Conservation (phyloP, 2,329 filamentous ascomycete species). For the Phialophora tarda region DNA sequence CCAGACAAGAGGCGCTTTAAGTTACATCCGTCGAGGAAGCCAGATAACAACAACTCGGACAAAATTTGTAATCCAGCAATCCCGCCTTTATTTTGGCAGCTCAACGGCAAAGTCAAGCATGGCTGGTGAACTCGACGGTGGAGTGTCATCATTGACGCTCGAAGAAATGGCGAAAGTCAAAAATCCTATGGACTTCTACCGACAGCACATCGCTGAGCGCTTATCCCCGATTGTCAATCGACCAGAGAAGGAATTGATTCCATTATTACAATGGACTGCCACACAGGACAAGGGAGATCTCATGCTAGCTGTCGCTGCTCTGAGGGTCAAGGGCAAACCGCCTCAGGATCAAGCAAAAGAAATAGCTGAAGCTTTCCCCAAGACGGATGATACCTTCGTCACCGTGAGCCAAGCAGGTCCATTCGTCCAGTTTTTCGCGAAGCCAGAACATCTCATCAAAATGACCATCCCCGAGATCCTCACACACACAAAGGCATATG, state of each 20-base stretch:
- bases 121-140: slow-evolving; percentile 25
- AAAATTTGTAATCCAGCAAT: neutral
- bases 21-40: neutral
- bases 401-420: slow-evolving; percentile 54
- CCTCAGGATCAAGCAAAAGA: slow-evolving; percentile 62
- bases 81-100: slow-evolving; percentile 11
- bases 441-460: slow-evolving; percentile 60
- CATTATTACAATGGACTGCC: slow-evolving; percentile 52
- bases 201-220: slow-evolving; percentile 53
- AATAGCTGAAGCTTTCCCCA: slow-evolving; percentile 61
- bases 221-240: slow-evolving; percentile 48
- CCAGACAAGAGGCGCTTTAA: neutral
- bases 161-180: slow-evolving; percentile 42
- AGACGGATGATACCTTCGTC: slow-evolving; percentile 58
- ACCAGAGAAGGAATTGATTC: slow-evolving; percentile 49
- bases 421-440: slow-evolving; percentile 71
- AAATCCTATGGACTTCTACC: slow-evolving; percentile 56
- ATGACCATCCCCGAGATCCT: slow-evolving; percentile 66
- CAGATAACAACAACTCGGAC: neutral
- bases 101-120: slow-evolving; percentile 20
- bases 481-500: slow-evolving; percentile 62
- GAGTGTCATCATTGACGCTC: slow-evolving; percentile 44
- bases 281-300: slow-evolving; percentile 56
- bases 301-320: slow-evolving; percentile 50
- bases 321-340: slow-evolving; percentile 62